phyloP scores from a whole-genome alignment of 2,329 filamentous ascomycete genomes.

The Sporothrix brunneoviolacea region DNA sequence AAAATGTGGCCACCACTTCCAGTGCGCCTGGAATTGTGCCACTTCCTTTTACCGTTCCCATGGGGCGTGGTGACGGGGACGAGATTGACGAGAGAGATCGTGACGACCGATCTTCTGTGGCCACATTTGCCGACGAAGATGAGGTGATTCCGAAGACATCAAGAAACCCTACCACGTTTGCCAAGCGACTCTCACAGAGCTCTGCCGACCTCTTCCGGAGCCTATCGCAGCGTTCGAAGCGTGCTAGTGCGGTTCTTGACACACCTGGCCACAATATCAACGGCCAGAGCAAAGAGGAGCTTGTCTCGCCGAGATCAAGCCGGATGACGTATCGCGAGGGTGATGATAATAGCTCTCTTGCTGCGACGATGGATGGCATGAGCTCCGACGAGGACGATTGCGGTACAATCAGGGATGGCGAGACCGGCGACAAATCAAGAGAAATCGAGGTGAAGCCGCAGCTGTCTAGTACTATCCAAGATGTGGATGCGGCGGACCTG shows the following conservation, averaged over 20 bases:
- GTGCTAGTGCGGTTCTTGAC: conserved; percentile 19
- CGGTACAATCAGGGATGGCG: conserved; percentile 19
- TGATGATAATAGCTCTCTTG: conserved; percentile 46
- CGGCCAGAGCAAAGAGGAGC: conserved; percentile 39
- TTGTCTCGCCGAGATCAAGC: conserved; percentile 31
- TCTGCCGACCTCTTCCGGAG: conserved; percentile 40
- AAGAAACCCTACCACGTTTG: conserved; percentile 28
- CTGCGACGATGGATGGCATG: conserved; percentile 51
- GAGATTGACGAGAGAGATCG: conserved; percentile 35
- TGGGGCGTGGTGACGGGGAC: conserved; percentile 20
- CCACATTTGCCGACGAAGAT: conserved; percentile 59
- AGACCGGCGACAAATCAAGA: conserved; percentile 18
- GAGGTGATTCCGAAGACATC: conserved; percentile 31
- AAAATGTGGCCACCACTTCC: background rate
- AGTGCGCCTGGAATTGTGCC: conserved; percentile 48
- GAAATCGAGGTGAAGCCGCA: conserved; percentile 35
- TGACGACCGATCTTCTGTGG: conserved; percentile 58
- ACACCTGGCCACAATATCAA: conserved; percentile 11
- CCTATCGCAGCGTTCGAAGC: conserved; percentile 33
- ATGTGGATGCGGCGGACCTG: background rate
- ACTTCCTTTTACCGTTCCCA: conserved; percentile 57
- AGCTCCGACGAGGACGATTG: conserved; percentile 31
- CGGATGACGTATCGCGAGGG: conserved; percentile 32
- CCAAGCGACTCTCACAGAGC: conserved; percentile 42
- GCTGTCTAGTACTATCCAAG: conserved; percentile 17